Evolutionary conservation across 2,329 filamentous ascomycete species (phyloP).

Genomic region (Endoconidiophora polonica): DNA sequence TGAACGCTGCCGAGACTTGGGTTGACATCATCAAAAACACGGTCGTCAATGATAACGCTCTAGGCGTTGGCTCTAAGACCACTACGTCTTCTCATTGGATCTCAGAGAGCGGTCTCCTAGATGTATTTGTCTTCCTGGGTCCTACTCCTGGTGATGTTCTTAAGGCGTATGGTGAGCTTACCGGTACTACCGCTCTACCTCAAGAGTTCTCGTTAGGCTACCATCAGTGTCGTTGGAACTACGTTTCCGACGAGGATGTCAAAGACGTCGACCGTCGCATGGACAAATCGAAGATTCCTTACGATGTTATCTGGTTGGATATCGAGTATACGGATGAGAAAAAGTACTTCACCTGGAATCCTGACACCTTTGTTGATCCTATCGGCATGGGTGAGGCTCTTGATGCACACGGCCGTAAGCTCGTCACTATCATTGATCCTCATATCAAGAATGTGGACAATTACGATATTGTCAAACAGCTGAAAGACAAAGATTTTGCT

Average conservation of each 20-base stretch:
- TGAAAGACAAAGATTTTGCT: constrained; percentile 70
- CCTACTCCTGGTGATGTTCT: constrained; percentile 71
- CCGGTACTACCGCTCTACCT: constrained; percentile 78
- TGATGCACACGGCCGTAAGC: constrained; percentile 68
- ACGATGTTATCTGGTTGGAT: constrained; percentile 98
- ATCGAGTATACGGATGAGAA: constrained; percentile 95
- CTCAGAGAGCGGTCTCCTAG: constrained; percentile 75
- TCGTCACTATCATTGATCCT: constrained; percentile 89
- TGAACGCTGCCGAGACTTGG: constrained; percentile 96
- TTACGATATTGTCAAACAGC: constrained; percentile 61
- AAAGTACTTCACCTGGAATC: constrained; percentile 97
- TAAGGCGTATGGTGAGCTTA: constrained; percentile 73
- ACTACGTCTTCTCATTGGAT: constrained; percentile 92
- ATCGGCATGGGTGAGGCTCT: constrained; percentile 77
- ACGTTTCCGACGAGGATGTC: constrained; percentile 90
- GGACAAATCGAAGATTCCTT: constrained; percentile 87
- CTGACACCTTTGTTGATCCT: constrained; percentile 72
- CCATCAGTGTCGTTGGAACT: constrained; percentile 98
- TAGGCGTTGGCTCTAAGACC: constrained; percentile 51
- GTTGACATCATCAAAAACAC: constrained; percentile 81
- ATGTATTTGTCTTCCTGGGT: constrained; percentile 88
- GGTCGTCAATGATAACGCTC: constrained; percentile 56
- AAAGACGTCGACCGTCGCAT: constrained; percentile 93
- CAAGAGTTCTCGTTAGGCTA: constrained; percentile 87
- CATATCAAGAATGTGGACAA: constrained; percentile 86